phyloP scores from a whole-genome alignment of 2,329 filamentous ascomycete genomes.

The Ascocoryne sarcoides region DNA sequence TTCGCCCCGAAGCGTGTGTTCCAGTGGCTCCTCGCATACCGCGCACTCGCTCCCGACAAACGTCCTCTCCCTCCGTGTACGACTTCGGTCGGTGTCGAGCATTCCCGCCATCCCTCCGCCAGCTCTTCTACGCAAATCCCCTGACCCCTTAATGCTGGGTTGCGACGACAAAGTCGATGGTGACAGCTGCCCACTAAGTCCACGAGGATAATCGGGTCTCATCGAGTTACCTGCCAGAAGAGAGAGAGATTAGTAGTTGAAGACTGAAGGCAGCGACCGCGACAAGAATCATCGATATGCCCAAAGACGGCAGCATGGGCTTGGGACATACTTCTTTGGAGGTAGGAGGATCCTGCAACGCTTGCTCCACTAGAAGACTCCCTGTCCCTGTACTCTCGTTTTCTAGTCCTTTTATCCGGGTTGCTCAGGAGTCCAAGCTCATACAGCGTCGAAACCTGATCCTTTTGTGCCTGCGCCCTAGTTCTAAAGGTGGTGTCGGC shows the following conservation, averaged over 20 bases:
- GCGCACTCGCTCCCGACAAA: constrained; percentile 93
- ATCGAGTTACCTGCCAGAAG: constrained; percentile 1
- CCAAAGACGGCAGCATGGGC: too few species aligned
- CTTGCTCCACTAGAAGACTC: constrained; percentile 21
- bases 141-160: constrained; percentile 6
- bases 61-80: constrained; percentile 79
- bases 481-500: too few species aligned
- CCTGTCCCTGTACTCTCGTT: constrained; percentile 21
- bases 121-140: constrained; percentile 21
- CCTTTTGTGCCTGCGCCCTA: constrained; percentile 11
- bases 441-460: constrained; percentile 26
- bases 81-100: constrained; percentile 67
- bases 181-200: neutral
- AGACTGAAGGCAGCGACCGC: neutral
- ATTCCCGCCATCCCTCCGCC: constrained; percentile 47
- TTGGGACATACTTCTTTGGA: constrained; percentile 23
- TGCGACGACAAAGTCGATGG: constrained; percentile 5
- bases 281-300: neutral
- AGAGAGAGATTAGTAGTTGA: constrained; percentile 1
- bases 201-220: too few species aligned
- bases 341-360: constrained; percentile 24
- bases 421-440: constrained; percentile 26
- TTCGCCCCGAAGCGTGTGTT: constrained; percentile 90
- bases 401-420: constrained; percentile 24
- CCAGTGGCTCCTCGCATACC: constrained; percentile 91